A percentile compares a stretch with the other conserved stretches of the same genome.
phyloP scores from a whole-genome alignment of 179 eudicot species.

The Vitellaria paradoxa region DNA sequence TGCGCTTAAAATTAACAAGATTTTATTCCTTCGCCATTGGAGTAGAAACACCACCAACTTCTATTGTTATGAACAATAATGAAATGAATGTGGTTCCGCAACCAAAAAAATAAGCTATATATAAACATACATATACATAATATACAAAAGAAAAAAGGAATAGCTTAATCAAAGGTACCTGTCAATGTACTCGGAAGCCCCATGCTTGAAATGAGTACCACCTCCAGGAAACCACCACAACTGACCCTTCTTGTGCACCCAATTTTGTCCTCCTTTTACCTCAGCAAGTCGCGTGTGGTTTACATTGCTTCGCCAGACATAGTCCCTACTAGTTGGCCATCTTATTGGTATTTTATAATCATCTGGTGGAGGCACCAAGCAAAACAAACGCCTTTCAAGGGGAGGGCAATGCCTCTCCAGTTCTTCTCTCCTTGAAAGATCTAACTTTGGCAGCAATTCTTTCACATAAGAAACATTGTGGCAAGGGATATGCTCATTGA shows the following conservation, averaged over 20 bases:
- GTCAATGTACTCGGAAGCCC: constrained; percentile 87
- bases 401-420: constrained; percentile 93
- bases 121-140: not conserved
- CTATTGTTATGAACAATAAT: not conserved
- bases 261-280: constrained; percentile 98
- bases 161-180: constrained; percentile 39
- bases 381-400: constrained; percentile 68
- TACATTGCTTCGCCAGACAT: constrained; percentile 90
- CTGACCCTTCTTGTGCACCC: constrained; percentile 83
- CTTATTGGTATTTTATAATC: constrained; percentile 91
- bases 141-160: not conserved
- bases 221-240: constrained; percentile 99
- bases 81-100: not conserved
- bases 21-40: not conserved
- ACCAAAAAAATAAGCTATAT: not conserved
- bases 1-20: not conserved
- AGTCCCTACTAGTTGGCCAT: constrained; percentile 96
- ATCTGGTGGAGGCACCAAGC: constrained; percentile 87
- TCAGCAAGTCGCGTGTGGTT: constrained; percentile 91
- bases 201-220: constrained; percentile 97
- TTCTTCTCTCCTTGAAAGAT: constrained; percentile 74
- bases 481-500: constrained; percentile 88
- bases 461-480: constrained; percentile 71
- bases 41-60: not conserved
- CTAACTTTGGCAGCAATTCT: constrained; percentile 57